A percentile compares a stretch with the other conserved stretches of the same genome.
phyloP scores from a whole-genome alignment of 306 rosid genomes.

The Luffa acutangula region DNA sequence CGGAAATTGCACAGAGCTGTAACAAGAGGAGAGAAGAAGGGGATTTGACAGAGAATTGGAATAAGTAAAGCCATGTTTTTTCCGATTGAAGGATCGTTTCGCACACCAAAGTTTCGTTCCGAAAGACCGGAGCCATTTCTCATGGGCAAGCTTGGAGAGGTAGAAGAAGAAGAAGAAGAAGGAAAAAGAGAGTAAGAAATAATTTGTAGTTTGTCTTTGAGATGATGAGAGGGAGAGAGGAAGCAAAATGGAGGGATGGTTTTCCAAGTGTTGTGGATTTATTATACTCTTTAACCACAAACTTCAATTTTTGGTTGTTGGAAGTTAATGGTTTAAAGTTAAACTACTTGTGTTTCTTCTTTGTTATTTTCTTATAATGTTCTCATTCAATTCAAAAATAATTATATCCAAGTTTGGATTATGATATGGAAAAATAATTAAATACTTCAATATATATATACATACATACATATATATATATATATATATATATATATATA shows the following conservation, averaged over 20 bases:
- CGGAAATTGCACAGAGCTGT: slow-evolving; percentile 33
- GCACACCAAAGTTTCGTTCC: slow-evolving; percentile 32
- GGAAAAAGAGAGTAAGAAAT: not conserved
- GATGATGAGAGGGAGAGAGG: slow-evolving; percentile 11
- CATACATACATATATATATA: no score
- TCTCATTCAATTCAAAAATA: not conserved
- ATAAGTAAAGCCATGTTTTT: not conserved
- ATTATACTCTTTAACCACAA: not conserved
- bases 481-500: no score
- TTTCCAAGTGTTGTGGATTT: slow-evolving; percentile 6
- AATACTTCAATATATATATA: no score
- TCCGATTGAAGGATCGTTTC: slow-evolving; percentile 7
- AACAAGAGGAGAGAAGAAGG: slow-evolving; percentile 36
- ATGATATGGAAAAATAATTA: no score
- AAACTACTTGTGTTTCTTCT: not conserved
- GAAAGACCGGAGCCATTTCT: not conserved
- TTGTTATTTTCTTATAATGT: not conserved
- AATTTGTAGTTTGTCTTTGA: not conserved
- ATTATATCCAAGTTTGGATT: not conserved
- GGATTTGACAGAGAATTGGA: slow-evolving; percentile 24
- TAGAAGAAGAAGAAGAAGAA: not conserved
- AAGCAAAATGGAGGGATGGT: slow-evolving; percentile 14
- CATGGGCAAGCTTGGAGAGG: not conserved
- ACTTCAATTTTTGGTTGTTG: slow-evolving; percentile 13
- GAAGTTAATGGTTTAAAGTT: not conserved